A percentile compares a stretch with the other conserved stretches of the same genome.
Evolutionary conservation across 306 rosid species (phyloP).

Genomic region (Cucumis melo): DNA sequence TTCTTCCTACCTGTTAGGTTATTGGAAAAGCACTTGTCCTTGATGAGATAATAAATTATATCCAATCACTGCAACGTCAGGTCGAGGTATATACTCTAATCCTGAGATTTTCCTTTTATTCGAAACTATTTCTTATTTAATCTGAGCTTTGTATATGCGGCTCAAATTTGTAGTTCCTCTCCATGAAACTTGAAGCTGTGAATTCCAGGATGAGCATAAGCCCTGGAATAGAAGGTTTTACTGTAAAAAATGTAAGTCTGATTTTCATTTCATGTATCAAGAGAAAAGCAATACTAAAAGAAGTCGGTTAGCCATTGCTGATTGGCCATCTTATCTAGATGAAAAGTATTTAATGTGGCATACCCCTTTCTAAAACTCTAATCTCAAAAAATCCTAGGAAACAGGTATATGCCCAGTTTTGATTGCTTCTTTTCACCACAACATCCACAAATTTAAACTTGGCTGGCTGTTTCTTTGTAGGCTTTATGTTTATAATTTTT

Average conservation of each 20-base stretch:
- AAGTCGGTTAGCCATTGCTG: not conserved
- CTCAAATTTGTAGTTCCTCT: constrained; percentile 51
- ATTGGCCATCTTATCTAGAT: not conserved
- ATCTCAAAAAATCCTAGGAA: not conserved
- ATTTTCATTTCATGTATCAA: not conserved
- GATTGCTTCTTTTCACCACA: not conserved
- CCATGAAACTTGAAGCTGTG: constrained; percentile 85
- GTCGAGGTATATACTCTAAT: constrained; percentile 46
- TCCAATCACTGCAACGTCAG: constrained; percentile 80
- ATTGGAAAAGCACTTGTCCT: constrained; percentile 89
- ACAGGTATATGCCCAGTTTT: not conserved
- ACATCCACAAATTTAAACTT: not conserved
- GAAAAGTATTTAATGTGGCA: not conserved
- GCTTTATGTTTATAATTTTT: not conserved
- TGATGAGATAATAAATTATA: constrained; percentile 89
- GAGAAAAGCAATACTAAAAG: not conserved
- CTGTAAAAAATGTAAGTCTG: constrained; percentile 62
- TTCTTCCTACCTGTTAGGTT: constrained; percentile 26
- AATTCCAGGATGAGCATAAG: constrained; percentile 50
- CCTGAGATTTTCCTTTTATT: not conserved
- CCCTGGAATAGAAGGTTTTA: constrained; percentile 37
- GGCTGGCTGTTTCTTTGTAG: not conserved
- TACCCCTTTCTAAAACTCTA: not conserved
- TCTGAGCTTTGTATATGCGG: constrained; percentile 9
- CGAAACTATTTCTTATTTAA: not conserved